A percentile compares a stretch with the other conserved stretches of the same genome.
Conservation (phyloP, 2,329 filamentous ascomycete genomes). For the Sarocladium oryzae region DNA sequence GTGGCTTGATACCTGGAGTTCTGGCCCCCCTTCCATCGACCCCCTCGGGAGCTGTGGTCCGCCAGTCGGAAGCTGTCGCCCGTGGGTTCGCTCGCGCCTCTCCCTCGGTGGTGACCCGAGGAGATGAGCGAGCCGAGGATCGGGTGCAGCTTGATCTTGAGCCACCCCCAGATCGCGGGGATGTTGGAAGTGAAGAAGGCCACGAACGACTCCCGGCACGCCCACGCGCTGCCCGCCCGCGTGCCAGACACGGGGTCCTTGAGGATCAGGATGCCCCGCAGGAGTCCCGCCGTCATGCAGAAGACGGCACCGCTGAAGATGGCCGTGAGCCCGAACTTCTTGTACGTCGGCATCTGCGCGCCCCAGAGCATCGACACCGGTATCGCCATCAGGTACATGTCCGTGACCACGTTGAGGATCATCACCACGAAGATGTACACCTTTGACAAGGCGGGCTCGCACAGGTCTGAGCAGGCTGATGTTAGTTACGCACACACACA, state of each 20-base stretch:
- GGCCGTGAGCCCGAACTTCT: constrained; percentile 45
- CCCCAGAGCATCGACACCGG: constrained; percentile 45
- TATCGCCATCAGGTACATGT: constrained; percentile 33
- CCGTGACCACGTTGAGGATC: constrained; percentile 31
- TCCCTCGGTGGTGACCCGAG: constrained; percentile 12
- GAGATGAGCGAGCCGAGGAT: constrained; percentile 26
- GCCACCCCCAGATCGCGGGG: constrained; percentile 34
- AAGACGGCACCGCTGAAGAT: constrained; percentile 51
- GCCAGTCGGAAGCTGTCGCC: background rate
- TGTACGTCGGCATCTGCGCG: constrained; percentile 38
- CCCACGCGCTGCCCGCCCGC: constrained; percentile 11
- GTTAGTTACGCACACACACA: constrained; percentile 29
- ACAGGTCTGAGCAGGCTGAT: constrained; percentile 25
- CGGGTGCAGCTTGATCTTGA: constrained; percentile 30
- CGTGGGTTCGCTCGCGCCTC: background rate
- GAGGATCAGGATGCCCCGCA: constrained; percentile 44
- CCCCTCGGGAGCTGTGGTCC: background rate
- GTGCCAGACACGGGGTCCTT: constrained; percentile 13
- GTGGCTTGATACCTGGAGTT: background rate
- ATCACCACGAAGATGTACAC: constrained; percentile 31
- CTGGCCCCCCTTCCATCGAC: background rate
- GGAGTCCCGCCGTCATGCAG: constrained; percentile 46
- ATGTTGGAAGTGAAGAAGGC: constrained; percentile 32
- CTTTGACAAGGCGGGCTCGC: constrained; percentile 33
- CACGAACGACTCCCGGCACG: constrained; percentile 28